These are phyloP conservation scores for Hebeloma cylindrosporum DNA, from an alignment of 768 basidiomycete genomes.

Conservation along the genomic window DNA sequence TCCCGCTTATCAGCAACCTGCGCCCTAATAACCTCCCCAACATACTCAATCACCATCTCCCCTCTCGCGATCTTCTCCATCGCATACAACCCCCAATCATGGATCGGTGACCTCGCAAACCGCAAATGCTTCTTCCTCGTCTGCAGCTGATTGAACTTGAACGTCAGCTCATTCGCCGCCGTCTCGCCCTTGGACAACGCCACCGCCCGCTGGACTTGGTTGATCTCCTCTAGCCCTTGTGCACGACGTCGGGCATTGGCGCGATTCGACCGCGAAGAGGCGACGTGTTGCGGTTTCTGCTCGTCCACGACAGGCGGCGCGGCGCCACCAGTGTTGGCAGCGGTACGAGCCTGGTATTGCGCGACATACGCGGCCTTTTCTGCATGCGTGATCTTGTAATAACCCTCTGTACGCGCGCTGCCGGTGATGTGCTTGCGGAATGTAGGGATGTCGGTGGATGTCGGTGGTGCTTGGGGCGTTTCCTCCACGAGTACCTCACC, in stretches of 20 bases:
- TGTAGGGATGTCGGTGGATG: constrained; percentile 42
- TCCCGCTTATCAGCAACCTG: constrained; percentile 96
- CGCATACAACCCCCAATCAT: constrained; percentile 98
- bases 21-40: constrained; percentile 94
- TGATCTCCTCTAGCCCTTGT: constrained; percentile 92
- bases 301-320: constrained; percentile 43
- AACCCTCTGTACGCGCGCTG: constrained; percentile 91
- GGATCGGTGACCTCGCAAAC: constrained; percentile 93
- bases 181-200: constrained; percentile 76
- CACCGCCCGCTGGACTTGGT: constrained; percentile 81
- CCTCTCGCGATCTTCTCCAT: constrained; percentile 93
- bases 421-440: constrained; percentile 81
- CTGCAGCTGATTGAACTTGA: constrained; percentile 99
- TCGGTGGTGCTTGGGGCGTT: constrained; percentile 18
- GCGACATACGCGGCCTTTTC: constrained; percentile 93
- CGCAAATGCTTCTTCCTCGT: constrained; percentile 97
- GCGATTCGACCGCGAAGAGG: constrained; percentile 85
- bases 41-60: constrained; percentile 99
- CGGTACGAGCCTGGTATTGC: constrained; percentile 72
- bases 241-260: constrained; percentile 90
- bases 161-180: constrained; percentile 65
- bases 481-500: constrained; percentile 31
- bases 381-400: constrained; percentile 90
- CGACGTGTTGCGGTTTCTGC: constrained; percentile 54
- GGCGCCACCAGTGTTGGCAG: constrained; percentile 36